phyloP scores from a whole-genome alignment of 148 eudicot species.

The Chenopodium album region DNA sequence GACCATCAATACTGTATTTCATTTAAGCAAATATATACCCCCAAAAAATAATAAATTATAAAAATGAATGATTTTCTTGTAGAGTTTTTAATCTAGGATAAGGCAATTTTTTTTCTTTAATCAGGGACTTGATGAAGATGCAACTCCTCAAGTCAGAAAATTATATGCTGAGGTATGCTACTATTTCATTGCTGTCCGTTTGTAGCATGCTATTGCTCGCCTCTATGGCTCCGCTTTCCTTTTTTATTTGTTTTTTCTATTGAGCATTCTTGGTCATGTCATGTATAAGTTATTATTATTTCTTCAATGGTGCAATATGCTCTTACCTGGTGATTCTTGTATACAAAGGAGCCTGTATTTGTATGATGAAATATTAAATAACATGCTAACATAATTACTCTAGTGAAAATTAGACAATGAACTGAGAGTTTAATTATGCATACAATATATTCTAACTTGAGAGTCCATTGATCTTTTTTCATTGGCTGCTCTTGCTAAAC shows the following conservation, averaged over 20 bases:
- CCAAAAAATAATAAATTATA: background rate
- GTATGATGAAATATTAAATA: background rate
- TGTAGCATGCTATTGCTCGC: background rate
- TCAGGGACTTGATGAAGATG: constrained; percentile 92
- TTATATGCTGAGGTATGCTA: constrained; percentile 82
- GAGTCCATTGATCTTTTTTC: background rate
- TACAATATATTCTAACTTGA: background rate
- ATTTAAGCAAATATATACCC: background rate
- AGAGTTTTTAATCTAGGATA: constrained; percentile 18
- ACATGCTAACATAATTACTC: background rate
- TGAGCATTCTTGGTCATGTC: background rate
- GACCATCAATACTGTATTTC: constrained; percentile 9
- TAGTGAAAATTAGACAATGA: background rate
- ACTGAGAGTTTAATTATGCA: background rate
- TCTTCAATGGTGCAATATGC: background rate
- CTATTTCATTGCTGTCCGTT: background rate
- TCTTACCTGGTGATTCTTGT: background rate
- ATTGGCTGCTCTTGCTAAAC: background rate
- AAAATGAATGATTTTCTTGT: background rate
- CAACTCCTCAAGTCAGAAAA: constrained; percentile 87
- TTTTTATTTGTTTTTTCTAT: background rate
- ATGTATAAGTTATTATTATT: background rate
- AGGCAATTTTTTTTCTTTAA: constrained; percentile 11
- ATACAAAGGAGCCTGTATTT: background rate
- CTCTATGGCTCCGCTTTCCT: background rate